Percentiles rank a stretch among this genome's conserved stretches.
phyloP scores from a whole-genome alignment of 2,329 filamentous ascomycete genomes.

The Helotiales sp. region DNA sequence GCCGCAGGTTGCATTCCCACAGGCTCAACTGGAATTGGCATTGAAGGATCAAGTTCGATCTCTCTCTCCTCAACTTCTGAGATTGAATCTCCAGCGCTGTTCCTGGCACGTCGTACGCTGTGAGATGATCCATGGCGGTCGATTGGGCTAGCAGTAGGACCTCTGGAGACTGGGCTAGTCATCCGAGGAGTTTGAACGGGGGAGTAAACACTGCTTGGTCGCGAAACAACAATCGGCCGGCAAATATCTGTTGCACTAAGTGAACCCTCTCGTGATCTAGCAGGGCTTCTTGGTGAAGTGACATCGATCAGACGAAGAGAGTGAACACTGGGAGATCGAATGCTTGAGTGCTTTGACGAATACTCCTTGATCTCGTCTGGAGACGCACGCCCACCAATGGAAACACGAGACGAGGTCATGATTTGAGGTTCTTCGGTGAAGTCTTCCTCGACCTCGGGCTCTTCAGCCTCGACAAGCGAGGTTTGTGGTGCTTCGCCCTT shows the following conservation, averaged over 20 bases:
- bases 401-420: conserved; percentile 44
- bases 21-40: background rate
- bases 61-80: conserved; percentile 41
- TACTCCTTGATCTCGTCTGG: conserved; percentile 33
- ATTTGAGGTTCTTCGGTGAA: conserved; percentile 43
- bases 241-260: conserved; percentile 31
- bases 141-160: conserved; percentile 34
- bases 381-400: conserved; percentile 38
- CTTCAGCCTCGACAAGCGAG: conserved; percentile 26
- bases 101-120: conserved; percentile 32
- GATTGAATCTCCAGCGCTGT: conserved; percentile 37
- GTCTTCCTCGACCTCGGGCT: conserved; percentile 36
- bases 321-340: conserved; percentile 41
- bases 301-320: conserved; percentile 44
- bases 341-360: conserved; percentile 35
- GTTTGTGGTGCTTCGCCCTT: conserved; percentile 34
- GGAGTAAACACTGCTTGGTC: conserved; percentile 35
- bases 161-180: conserved; percentile 35
- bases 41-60: conserved; percentile 16
- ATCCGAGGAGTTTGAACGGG: conserved; percentile 32
- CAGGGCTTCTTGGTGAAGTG: conserved; percentile 34
- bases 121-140: conserved; percentile 34
- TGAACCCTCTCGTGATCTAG: conserved; percentile 32
- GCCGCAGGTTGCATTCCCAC: background rate
- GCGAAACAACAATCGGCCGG: conserved; percentile 29